Evolutionary conservation across 805 yeast genomes (phyloP).

Genomic region (Teunomyces stri): DNA sequence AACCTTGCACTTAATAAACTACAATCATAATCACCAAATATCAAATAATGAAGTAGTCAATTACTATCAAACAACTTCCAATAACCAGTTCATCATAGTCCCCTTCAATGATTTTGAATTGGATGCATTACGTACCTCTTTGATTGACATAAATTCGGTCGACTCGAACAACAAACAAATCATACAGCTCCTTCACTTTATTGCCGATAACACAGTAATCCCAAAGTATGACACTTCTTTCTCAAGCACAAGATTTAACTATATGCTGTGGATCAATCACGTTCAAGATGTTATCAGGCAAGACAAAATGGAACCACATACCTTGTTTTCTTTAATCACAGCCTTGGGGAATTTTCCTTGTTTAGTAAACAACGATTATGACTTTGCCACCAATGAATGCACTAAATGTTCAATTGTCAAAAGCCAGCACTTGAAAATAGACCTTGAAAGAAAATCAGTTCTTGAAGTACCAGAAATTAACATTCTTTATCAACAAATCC

Average conservation of each 20-base stretch:
- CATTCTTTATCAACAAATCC: constrained; percentile 22
- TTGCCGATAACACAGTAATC: background rate
- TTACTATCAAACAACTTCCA: constrained; percentile 9
- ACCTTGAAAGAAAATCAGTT: constrained; percentile 20
- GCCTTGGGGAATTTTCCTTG: constrained; percentile 45
- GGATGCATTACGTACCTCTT: constrained; percentile 11
- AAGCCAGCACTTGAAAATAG: constrained; percentile 23
- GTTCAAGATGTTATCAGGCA: constrained; percentile 11
- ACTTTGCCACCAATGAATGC: constrained; percentile 32
- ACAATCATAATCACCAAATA: constrained; percentile 12
- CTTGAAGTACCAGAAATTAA: constrained; percentile 20
- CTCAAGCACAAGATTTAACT: constrained; percentile 8
- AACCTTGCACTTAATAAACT: constrained; percentile 22
- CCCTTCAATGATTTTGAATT: constrained; percentile 20
- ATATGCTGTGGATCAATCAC: constrained; percentile 21
- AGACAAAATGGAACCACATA: constrained; percentile 9
- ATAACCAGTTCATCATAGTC: constrained; percentile 9
- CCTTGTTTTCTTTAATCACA: constrained; percentile 30
- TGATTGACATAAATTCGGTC: constrained; percentile 1
- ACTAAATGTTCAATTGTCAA: constrained; percentile 30
- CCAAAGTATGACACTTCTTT: background rate
- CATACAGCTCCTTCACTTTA: background rate
- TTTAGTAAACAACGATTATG: constrained; percentile 34
- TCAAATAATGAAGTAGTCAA: constrained; percentile 9
- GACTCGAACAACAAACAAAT: constrained; percentile 4